These are phyloP conservation scores for Tarenaya hassleriana DNA, from an alignment of 345 rosid genomes.

Conservation along the genomic window DNA sequence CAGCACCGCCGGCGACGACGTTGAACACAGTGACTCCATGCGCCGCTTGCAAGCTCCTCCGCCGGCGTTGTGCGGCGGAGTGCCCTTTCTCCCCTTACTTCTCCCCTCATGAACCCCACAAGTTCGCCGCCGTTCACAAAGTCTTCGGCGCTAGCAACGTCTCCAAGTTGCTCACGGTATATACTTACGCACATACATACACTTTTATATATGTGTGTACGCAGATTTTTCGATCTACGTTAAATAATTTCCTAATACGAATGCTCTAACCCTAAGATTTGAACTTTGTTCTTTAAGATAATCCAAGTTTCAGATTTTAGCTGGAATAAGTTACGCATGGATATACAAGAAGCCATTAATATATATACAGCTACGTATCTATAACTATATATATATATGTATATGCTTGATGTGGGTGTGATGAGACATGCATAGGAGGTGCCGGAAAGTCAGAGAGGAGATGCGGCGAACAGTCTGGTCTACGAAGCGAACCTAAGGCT, in stretches of 20 bases:
- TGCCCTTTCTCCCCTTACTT: conserved; percentile 77
- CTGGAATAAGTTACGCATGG: no score
- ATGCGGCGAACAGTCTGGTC: conserved; percentile 66
- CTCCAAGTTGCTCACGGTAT: conserved; percentile 67
- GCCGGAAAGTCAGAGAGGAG: conserved; percentile 60
- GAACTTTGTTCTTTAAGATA: no score
- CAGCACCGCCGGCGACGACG: conserved; percentile 32
- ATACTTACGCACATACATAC: background rate
- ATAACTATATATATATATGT: no score
- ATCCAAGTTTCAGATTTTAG: no score
- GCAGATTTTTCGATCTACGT: no score
- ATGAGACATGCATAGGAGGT: no score
- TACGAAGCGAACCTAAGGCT: conserved; percentile 71
- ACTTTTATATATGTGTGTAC: conserved; percentile 18
- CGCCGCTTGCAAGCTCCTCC: conserved; percentile 72
- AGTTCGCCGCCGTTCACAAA: conserved; percentile 76
- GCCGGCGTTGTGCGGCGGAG: conserved; percentile 75
- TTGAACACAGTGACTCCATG: conserved; percentile 74
- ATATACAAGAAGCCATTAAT: no score
- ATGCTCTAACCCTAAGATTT: no score
- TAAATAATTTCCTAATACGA: no score
- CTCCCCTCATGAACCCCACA: conserved; percentile 70
- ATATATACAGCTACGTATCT: no score
- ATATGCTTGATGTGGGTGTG: no score
- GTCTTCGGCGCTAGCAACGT: conserved; percentile 83